A percentile compares a stretch with the other conserved stretches of the same genome.
phyloP scores from a whole-genome alignment of 2,329 filamentous ascomycete species.

The Apiospora arundinis region DNA sequence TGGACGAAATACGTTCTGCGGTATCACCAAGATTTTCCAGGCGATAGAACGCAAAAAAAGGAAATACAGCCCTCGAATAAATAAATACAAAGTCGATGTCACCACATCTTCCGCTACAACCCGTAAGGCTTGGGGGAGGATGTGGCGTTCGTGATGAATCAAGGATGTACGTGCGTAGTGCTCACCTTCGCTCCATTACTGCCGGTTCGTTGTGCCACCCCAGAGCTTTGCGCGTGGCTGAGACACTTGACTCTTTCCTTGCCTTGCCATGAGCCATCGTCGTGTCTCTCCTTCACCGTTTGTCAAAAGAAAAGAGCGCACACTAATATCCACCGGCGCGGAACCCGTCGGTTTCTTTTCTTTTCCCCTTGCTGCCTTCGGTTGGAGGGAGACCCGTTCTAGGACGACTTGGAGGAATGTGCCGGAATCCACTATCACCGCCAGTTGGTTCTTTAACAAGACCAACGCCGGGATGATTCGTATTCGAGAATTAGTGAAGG shows the following conservation, averaged over 20 bases:
- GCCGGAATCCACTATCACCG: conserved; percentile 10
- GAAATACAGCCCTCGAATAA: conserved; percentile 7
- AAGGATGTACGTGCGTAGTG: not conserved
- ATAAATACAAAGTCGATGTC: conserved; percentile 4
- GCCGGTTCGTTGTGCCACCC: conserved; percentile 3
- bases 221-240: not conserved
- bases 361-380: not conserved
- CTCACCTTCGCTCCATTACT: not conserved
- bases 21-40: conserved; percentile 20
- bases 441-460: conserved; percentile 5
- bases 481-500: conserved; percentile 13
- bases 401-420: not conserved
- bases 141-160: conserved; percentile 13
- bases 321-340: conserved; percentile 14
- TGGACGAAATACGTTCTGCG: conserved; percentile 26
- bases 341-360: not conserved
- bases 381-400: conserved; percentile 8
- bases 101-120: conserved; percentile 17
- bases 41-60: not conserved
- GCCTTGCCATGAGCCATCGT: conserved; percentile 8
- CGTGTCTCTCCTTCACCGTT: conserved; percentile 21
- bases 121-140: not conserved
- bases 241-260: not conserved
- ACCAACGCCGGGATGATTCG: conserved; percentile 2
- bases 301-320: conserved; percentile 8